Conservation (phyloP, 208 protist species). For the Leishmania amazonensis region DNA sequence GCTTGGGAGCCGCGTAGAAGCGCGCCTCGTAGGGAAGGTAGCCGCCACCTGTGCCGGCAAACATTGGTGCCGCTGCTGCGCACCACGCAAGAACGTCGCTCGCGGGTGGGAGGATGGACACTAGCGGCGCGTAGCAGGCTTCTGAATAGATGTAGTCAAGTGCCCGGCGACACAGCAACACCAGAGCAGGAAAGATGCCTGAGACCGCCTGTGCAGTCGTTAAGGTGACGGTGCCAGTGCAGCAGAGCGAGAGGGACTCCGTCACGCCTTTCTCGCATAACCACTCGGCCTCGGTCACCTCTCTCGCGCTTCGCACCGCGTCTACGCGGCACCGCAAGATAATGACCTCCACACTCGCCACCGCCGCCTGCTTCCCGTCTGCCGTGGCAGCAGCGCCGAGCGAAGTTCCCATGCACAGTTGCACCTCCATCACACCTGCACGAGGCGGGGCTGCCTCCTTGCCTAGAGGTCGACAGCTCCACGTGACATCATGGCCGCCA, state of each 20-base stretch:
- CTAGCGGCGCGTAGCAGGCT: not conserved
- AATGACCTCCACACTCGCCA: not conserved
- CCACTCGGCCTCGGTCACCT: not conserved
- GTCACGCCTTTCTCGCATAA: not conserved
- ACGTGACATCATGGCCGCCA: constrained; percentile 14
- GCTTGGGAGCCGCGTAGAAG: constrained; percentile 57
- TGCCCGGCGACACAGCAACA: constrained; percentile 20
- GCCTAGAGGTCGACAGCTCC: constrained; percentile 21
- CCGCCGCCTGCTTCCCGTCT: not conserved
- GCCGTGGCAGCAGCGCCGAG: not conserved
- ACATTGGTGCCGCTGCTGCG: constrained; percentile 14
- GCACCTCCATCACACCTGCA: constrained; percentile 24
- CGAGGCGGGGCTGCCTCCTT: constrained; percentile 16
- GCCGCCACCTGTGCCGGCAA: constrained; percentile 25
- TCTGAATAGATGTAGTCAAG: constrained; percentile 15
- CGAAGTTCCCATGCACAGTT: not conserved
- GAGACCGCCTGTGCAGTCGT: not conserved
- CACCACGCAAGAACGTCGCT: constrained; percentile 30
- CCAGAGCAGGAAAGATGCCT: constrained; percentile 23
- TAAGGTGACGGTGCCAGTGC: not conserved
- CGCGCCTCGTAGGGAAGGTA: constrained; percentile 51
- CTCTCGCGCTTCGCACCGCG: not conserved
- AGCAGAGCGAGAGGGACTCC: not conserved
- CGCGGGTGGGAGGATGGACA: constrained; percentile 1
- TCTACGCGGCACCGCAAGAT: constrained; percentile 24